Base-by-base conservation (phyloP, 1,139 yeast genomes). In the Starmera stellimalicola region DNA sequence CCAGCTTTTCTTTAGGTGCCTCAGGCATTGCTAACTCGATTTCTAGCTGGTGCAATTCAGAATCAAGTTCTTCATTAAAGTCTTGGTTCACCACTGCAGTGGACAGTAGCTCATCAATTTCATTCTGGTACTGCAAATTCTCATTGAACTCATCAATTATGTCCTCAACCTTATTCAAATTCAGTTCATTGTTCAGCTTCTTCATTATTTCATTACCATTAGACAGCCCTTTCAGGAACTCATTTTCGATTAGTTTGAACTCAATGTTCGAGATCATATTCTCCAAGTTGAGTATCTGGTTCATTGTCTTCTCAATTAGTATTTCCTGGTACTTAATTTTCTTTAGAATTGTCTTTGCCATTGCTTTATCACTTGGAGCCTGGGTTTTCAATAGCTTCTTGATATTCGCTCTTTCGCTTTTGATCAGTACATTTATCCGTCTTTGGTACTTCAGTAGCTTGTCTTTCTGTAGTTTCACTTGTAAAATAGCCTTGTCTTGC, bases 391-490 rank as follows among this genome's bases (percentile, higher is more conserved):
- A 51, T 18, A 55, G 40, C 7, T 36, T 32, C 34, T 51, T 58
- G 9, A 60, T 45, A 33, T 50, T 48, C 6, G 31, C 36, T 16
- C 41, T 44, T 35, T 61, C 64, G 6, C 33, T 33, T 18, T 63
- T 65, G 12, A 82, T 65, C 7, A 83, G 70, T 1, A 58, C 55
- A 28, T 63, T 63, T 29, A 87, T 68, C 41, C 74, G 71, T 36
- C 67, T 69, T 44, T 83, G 88, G 44, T 85, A 82, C 52, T 79
- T 82, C 41, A 73, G 74, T 30, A 91, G 65, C 46, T 80, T 80
- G 55, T 91, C 98, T 39, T 95, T 67, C 48, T 93, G 96, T 29
- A 81, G 66, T 52, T 91, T 91, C 50, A 91, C 67, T 51, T 87
- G 94, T 46, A 84, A 66, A 15, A 91, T 70, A 0, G 96, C 95